Conservation (phyloP, 208 protist species). For the Crithidia fasciculata region DNA sequence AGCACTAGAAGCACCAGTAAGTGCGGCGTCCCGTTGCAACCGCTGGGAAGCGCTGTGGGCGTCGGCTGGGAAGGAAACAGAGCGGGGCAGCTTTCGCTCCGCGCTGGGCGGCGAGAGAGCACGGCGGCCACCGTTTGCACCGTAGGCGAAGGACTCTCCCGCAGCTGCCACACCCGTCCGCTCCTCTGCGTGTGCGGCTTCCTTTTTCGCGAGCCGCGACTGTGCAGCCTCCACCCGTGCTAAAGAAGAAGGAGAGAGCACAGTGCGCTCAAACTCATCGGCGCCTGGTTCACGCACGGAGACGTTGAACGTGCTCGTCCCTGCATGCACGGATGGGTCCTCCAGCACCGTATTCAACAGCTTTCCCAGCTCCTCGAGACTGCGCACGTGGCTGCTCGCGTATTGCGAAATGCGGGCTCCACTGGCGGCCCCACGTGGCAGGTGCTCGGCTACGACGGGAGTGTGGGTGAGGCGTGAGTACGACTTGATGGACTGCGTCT, state of each 20-base stretch:
- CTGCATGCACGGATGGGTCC: background rate
- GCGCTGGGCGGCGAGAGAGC: background rate
- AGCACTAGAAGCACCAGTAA: too few species aligned
- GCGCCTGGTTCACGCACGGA: constrained; percentile 6
- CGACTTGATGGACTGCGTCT: constrained; percentile 39
- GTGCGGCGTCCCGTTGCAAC: too few species aligned
- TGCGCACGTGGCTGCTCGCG: constrained; percentile 27
- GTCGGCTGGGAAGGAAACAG: constrained; percentile 9
- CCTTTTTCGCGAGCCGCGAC: background rate
- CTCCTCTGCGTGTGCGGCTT: background rate
- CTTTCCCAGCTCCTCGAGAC: constrained; percentile 40
- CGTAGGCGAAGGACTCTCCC: background rate
- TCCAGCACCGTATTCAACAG: constrained; percentile 30
- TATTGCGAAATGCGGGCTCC: constrained; percentile 45
- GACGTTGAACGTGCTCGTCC: background rate
- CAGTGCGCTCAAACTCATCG: constrained; percentile 13
- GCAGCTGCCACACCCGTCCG: background rate
- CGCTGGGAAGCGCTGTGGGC: background rate
- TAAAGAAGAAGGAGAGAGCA: background rate
- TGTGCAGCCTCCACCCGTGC: constrained; percentile 2
- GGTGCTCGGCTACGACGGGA: constrained; percentile 35
- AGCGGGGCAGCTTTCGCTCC: background rate
- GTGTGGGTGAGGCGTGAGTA: constrained; percentile 58
- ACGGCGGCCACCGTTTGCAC: background rate
- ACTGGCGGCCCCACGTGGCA: constrained; percentile 30